Conservation (phyloP, 1,284 basidiomycete genomes). For the Papiliotrema laurentii region DNA sequence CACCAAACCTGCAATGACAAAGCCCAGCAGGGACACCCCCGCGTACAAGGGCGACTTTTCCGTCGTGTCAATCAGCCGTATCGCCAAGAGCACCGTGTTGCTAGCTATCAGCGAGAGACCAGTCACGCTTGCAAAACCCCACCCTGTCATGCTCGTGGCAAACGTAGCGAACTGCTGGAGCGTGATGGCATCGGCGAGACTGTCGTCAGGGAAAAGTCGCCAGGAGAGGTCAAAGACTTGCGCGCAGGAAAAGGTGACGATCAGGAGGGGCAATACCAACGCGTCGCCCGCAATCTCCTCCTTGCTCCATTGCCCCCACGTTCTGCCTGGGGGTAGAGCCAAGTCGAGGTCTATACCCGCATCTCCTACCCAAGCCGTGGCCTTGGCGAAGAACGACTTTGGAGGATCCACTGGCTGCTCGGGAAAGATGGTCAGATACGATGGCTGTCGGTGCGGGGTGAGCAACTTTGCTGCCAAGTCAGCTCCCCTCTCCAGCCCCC, state of each 20-base stretch:
- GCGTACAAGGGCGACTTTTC: constrained; percentile 8
- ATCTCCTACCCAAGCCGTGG: not conserved
- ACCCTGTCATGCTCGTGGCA: constrained; percentile 18
- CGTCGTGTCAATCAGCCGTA: constrained; percentile 2
- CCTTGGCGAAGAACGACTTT: not conserved
- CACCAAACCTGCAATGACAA: constrained; percentile 17
- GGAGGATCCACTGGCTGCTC: no score
- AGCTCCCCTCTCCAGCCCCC: no score
- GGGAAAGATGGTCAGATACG: not conserved
- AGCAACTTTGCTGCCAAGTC: not conserved
- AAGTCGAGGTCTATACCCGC: not conserved
- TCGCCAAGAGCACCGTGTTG: constrained; percentile 12
- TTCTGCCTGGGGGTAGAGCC: not conserved
- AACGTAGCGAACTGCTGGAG: constrained; percentile 10
- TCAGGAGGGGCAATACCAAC: constrained; percentile 12
- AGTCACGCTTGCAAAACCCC: not conserved
- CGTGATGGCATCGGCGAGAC: constrained; percentile 12
- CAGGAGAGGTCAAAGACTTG: no score
- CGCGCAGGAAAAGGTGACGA: constrained; percentile 17
- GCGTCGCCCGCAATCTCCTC: constrained; percentile 8
- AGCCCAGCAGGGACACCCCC: constrained; percentile 11
- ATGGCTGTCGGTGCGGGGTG: not conserved
- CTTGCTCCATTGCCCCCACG: not conserved
- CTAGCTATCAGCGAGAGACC: not conserved
- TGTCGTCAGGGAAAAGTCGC: not conserved